Percentiles rank a stretch among this genome's conserved stretches.
These are phyloP conservation scores for Gossypium arboreum DNA, from an alignment of 345 rosid species.

Conservation along the genomic window DNA sequence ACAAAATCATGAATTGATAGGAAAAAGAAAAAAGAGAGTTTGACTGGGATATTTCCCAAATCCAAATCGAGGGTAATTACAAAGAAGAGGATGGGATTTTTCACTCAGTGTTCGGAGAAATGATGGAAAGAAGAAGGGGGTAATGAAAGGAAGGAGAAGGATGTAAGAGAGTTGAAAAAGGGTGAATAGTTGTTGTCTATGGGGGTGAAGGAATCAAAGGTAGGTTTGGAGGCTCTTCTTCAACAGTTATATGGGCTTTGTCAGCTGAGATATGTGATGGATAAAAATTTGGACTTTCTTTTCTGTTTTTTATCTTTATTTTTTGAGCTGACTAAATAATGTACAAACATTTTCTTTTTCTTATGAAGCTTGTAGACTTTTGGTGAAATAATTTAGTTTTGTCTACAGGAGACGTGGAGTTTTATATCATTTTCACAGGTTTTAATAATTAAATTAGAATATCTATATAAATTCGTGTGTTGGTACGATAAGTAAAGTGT, in stretches of 20 bases:
- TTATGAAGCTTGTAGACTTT: background rate
- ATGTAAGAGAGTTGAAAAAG: conserved; percentile 9
- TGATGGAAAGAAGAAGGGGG: conserved; percentile 20
- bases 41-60: conserved; percentile 19
- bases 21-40: conserved; percentile 6
- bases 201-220: conserved; percentile 15
- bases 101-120: too few relatives aligned
- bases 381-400: background rate
- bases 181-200: conserved; percentile 20
- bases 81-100: conserved; percentile 3
- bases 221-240: background rate
- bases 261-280: conserved; percentile 6
- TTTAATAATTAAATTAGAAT: background rate
- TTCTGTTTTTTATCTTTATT: background rate
- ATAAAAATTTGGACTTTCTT: background rate
- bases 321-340: too few relatives aligned
- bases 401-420: background rate
- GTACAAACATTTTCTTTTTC: background rate
- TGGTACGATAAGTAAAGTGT: too few relatives aligned
- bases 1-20: background rate
- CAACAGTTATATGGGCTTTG: background rate
- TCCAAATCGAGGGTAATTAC: background rate
- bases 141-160: conserved; percentile 9
- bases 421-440: background rate
- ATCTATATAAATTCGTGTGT: too few relatives aligned